Percentiles rank a stretch among this genome's conserved stretches.
Conservation (phyloP, 495 filamentous ascomycete genomes). For the Ramalina peruviana region DNA sequence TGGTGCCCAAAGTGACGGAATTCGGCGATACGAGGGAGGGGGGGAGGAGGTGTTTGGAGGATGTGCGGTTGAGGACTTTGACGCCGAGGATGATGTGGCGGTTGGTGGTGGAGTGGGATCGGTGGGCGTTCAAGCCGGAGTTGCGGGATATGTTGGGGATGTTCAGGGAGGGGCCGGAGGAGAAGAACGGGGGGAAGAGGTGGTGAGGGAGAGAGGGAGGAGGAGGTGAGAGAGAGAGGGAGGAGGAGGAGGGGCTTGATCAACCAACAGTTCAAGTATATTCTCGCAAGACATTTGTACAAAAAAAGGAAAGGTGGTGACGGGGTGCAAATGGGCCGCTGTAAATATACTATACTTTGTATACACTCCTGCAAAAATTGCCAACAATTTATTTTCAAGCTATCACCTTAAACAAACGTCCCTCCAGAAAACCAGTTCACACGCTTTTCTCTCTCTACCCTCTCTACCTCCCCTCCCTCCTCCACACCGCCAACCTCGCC, state of each 20-base stretch:
- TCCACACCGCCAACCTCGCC: slow-evolving; percentile 25
- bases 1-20: slow-evolving; percentile 17
- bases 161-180: not conserved
- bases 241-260: too few species aligned
- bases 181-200: too few species aligned
- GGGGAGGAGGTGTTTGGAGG: slow-evolving; percentile 18
- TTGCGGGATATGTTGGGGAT: slow-evolving; percentile 5
- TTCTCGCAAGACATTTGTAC: too few species aligned
- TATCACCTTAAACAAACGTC: too few species aligned
- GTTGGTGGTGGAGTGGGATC: slow-evolving; percentile 20
- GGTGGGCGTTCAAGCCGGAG: slow-evolving; percentile 24
- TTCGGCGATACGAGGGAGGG: slow-evolving; percentile 21
- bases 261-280: too few species aligned
- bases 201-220: too few species aligned
- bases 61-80: slow-evolving; percentile 17
- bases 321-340: too few species aligned
- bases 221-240: too few species aligned
- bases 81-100: slow-evolving; percentile 22
- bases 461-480: slow-evolving; percentile 21
- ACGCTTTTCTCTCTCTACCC: not conserved
- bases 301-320: too few species aligned
- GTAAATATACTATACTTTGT: too few species aligned
- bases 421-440: not conserved
- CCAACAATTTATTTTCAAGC: too few species aligned
- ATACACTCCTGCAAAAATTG: too few species aligned